Evolutionary conservation across 306 rosid species (phyloP).

Genomic region (Pterocarpus santalinus): DNA sequence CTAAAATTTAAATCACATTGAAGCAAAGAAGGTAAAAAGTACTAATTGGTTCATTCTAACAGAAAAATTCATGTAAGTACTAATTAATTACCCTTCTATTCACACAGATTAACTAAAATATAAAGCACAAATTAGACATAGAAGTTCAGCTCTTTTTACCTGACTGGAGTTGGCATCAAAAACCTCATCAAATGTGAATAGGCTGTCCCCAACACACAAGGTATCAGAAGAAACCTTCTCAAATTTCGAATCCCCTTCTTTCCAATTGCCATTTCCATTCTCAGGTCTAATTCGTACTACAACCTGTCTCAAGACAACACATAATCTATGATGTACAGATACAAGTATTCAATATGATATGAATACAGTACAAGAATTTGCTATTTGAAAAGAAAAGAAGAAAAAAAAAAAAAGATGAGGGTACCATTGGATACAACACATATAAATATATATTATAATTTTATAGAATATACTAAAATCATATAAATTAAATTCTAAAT

Average conservation of each 20-base stretch:
- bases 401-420: no score
- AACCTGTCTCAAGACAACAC: conserved; percentile 57
- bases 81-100: neutral
- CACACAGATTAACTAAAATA: neutral
- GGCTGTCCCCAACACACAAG: conserved; percentile 61
- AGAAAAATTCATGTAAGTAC: neutral
- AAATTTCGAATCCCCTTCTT: conserved; percentile 55
- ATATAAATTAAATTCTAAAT: no score
- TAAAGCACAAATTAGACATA: conserved; percentile 3
- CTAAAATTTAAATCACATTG: conserved; percentile 34
- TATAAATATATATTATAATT: no score
- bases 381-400: neutral
- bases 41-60: conserved; percentile 2
- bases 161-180: conserved; percentile 71
- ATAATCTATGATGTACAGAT: no score
- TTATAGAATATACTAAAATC: no score
- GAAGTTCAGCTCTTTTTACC: conserved; percentile 59
- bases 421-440: no score
- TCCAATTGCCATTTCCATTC: conserved; percentile 49
- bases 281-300: conserved; percentile 80
- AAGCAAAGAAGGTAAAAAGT: neutral
- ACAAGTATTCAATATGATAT: no score
- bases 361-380: no score
- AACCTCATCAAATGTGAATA: conserved; percentile 72
- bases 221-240: conserved; percentile 70